A percentile compares a stretch with the other conserved stretches of the same genome.
These are phyloP conservation scores for Populus alba DNA, from an alignment of 345 rosid species.

Conservation along the genomic window DNA sequence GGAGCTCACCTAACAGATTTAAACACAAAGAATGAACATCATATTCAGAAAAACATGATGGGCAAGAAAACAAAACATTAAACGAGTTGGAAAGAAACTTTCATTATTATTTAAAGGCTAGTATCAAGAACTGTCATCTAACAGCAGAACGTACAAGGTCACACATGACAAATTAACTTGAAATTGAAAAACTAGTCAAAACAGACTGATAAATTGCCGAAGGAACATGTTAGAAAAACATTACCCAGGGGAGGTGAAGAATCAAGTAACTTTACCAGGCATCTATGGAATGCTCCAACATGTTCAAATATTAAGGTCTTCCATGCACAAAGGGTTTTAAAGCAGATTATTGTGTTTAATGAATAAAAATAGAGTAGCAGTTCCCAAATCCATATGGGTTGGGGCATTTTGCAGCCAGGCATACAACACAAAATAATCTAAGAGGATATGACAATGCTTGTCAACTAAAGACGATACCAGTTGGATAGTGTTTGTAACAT, in stretches of 20 bases:
- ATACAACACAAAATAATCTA: not conserved
- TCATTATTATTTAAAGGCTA: not conserved
- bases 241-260: not conserved
- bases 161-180: not conserved
- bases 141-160: not conserved
- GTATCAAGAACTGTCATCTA: not conserved
- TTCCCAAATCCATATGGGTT: not conserved
- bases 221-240: not conserved
- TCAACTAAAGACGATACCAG: constrained; percentile 52
- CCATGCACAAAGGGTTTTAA: not conserved
- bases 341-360: not conserved
- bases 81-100: not conserved
- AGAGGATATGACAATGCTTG: not conserved
- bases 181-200: too few relatives aligned
- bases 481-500: constrained; percentile 83
- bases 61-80: not conserved
- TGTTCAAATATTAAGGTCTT: not conserved
- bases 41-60: not conserved
- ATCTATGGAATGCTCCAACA: not conserved
- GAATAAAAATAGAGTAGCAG: not conserved
- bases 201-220: not conserved
- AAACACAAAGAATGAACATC: not conserved
- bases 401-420: not conserved
- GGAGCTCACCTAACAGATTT: not conserved
- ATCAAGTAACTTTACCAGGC: not conserved